Conservation (phyloP, 306 rosid genomes). For the Corylus avellana region DNA sequence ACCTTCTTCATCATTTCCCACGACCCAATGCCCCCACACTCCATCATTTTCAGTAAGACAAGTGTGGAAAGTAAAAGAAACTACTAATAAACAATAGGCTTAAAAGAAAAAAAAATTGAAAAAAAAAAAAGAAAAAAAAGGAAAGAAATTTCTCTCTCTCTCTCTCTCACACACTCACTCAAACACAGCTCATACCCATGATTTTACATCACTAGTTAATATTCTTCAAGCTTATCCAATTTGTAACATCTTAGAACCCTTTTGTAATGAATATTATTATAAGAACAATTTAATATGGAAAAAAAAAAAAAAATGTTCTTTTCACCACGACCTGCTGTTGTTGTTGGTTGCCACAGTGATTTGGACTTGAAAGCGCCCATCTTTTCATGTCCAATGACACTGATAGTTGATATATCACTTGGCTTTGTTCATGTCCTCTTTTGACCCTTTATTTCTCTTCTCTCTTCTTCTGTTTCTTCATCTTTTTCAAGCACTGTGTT, state of each 20-base stretch:
- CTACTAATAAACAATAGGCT: constrained; percentile 1
- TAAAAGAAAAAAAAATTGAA: not conserved
- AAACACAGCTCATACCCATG: constrained; percentile 48
- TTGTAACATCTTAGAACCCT: not conserved
- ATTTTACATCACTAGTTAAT: constrained; percentile 72
- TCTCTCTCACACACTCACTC: constrained; percentile 25
- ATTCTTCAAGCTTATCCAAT: constrained; percentile 42
- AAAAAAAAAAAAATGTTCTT: constrained; percentile 34
- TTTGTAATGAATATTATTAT: constrained; percentile 5
- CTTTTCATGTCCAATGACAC: constrained; percentile 99
- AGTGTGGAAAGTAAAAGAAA: constrained; percentile 35
- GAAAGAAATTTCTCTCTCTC: constrained; percentile 18
- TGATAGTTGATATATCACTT: constrained; percentile 98
- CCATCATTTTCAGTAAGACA: constrained; percentile 58
- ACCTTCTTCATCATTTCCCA: constrained; percentile 41
- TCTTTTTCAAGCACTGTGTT: constrained; percentile 52
- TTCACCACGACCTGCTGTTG: constrained; percentile 69
- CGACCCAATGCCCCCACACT: constrained; percentile 44
- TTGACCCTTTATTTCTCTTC: constrained; percentile 58
- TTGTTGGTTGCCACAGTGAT: constrained; percentile 98
- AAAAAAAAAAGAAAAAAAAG: not conserved
- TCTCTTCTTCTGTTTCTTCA: constrained; percentile 38
- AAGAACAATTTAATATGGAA: not conserved
- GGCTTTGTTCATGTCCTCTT: constrained; percentile 59
- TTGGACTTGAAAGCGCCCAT: constrained; percentile 98